phyloP scores from a whole-genome alignment of 1,139 yeast genomes.

The Hansenula anomala region DNA sequence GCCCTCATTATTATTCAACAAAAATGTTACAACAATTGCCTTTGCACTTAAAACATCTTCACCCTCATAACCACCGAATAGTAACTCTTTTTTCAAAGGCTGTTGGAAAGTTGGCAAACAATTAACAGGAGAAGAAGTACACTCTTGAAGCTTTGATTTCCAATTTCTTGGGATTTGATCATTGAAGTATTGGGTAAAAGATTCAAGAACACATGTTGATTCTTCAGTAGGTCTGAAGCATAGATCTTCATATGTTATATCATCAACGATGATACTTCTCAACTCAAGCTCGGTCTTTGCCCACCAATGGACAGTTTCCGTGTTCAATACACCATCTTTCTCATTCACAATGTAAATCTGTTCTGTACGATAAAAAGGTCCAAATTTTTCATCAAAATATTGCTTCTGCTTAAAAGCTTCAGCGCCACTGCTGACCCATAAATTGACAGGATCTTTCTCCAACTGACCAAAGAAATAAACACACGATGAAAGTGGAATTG shows the following conservation, averaged over 20 bases:
- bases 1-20: conserved; percentile 48
- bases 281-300: conserved; percentile 65
- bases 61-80: conserved; percentile 57
- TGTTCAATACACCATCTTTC: conserved; percentile 53
- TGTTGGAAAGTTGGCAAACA: conserved; percentile 91
- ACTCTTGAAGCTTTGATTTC: conserved; percentile 46
- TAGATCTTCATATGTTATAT: conserved; percentile 48
- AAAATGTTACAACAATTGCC: conserved; percentile 73
- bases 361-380: conserved; percentile 88
- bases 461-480: conserved; percentile 45
- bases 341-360: conserved; percentile 76
- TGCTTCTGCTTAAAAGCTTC: conserved; percentile 64
- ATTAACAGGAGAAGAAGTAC: conserved; percentile 79
- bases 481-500: conserved; percentile 49
- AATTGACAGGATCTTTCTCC: conserved; percentile 73
- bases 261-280: conserved; percentile 24
- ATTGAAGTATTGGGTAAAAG: conserved; percentile 82
- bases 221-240: conserved; percentile 83
- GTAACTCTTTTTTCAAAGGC: conserved; percentile 67
- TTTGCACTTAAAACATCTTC: conserved; percentile 49
- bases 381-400: conserved; percentile 75
- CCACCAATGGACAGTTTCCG: conserved; percentile 80
- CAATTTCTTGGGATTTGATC: conserved; percentile 67
- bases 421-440: conserved; percentile 89
- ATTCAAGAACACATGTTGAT: conserved; percentile 75